Conservation (phyloP, 768 basidiomycete genomes). For the Scleroderma citrinum region DNA sequence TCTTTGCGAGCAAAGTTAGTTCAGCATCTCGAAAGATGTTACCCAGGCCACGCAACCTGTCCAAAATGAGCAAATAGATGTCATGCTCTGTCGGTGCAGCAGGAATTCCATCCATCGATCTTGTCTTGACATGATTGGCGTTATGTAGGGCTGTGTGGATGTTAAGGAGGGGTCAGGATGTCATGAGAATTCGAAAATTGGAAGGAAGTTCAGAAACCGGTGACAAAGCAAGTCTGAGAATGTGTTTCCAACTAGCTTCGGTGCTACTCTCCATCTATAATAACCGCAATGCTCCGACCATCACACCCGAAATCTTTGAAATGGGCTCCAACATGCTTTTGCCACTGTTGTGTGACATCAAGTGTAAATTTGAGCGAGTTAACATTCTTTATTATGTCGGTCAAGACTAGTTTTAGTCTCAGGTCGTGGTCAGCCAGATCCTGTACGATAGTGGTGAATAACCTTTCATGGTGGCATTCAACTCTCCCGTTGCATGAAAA, state of each 20-base stretch:
- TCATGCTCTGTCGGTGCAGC: too few relatives aligned
- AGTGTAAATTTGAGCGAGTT: not conserved
- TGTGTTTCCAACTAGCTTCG: not conserved
- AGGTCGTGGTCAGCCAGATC: constrained; percentile 14
- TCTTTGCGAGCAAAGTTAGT: not conserved
- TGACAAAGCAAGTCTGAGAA: not conserved
- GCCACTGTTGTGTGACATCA: not conserved
- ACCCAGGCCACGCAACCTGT: too few relatives aligned
- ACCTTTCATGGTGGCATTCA: constrained; percentile 5
- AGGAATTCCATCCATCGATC: too few relatives aligned
- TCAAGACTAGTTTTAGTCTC: not conserved
- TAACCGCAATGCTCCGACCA: not conserved
- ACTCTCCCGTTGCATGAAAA: constrained; percentile 4
- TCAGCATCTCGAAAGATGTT: too few relatives aligned
- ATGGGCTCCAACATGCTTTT: not conserved
- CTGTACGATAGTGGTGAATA: not conserved
- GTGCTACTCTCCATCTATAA: not conserved
- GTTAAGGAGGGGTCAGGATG: not conserved
- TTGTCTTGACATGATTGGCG: too few relatives aligned
- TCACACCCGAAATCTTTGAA: not conserved
- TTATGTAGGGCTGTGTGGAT: too few relatives aligned
- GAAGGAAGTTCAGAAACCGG: not conserved
- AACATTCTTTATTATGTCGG: not conserved
- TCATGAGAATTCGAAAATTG: not conserved
- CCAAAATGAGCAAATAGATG: too few relatives aligned